Percentiles rank a stretch among this genome's conserved stretches.
phyloP scores from a whole-genome alignment of 2,329 filamentous ascomycete genomes.

The Plenodomus biglobosus region DNA sequence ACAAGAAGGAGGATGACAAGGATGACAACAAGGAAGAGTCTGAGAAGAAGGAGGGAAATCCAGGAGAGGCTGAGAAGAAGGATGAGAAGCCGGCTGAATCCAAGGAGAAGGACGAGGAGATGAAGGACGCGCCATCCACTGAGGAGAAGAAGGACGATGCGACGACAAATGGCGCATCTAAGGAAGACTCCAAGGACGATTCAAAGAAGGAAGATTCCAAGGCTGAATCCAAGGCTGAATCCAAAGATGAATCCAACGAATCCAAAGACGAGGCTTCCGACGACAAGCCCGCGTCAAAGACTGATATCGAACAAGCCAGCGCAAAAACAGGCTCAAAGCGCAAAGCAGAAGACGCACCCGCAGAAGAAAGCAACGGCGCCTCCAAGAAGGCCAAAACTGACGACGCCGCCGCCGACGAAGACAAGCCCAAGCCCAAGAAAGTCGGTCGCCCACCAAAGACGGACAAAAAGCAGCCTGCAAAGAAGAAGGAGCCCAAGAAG shows the following conservation, averaged over 20 bases:
- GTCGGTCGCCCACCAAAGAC: conserved; percentile 48
- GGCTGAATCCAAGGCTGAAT: too few relatives aligned
- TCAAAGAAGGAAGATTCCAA: too few relatives aligned
- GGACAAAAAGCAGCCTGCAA: conserved; percentile 45
- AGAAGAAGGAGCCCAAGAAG: conserved; percentile 52
- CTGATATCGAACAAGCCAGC: conserved; percentile 32
- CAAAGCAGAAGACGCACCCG: conserved; percentile 31
- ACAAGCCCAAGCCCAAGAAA: conserved; percentile 33
- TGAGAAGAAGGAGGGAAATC: conserved; percentile 44
- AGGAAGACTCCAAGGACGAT: conserved; percentile 11
- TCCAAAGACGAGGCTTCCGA: conserved; percentile 22
- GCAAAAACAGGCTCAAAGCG: conserved; percentile 42
- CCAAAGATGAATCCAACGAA: too few relatives aligned
- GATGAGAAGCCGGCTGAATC: conserved; percentile 35
- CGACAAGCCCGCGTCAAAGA: conserved; percentile 29
- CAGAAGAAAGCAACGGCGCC: conserved; percentile 24
- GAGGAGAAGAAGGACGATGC: conserved; percentile 27
- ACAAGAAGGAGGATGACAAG: conserved; percentile 27
- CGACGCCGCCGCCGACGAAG: conserved; percentile 30
- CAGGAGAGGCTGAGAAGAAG: conserved; percentile 28
- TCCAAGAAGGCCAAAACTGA: conserved; percentile 30
- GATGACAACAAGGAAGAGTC: conserved; percentile 25
- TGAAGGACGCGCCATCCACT: conserved; percentile 20
- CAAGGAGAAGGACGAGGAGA: conserved; percentile 36
- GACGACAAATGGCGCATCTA: conserved; percentile 21